phyloP scores from a whole-genome alignment of 169 alveolate species.

The Cytauxzoon felis region DNA sequence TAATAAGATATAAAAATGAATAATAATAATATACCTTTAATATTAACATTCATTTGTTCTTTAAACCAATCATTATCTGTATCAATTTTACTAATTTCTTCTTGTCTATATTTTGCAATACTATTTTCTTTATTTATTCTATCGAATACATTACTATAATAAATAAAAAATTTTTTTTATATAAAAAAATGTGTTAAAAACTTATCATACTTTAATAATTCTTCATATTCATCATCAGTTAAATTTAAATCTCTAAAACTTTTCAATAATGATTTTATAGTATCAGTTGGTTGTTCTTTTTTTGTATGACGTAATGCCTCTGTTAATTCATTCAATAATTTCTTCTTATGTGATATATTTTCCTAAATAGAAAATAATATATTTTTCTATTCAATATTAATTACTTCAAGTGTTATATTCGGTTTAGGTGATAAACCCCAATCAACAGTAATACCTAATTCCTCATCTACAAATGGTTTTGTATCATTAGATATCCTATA shows the following conservation, averaged over 20 bases:
- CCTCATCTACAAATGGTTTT: constrained; percentile 9
- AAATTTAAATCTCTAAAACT: constrained; percentile 32
- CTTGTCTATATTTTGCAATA: constrained; percentile 3
- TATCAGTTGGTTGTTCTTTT: constrained; percentile 32
- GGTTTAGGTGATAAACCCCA: constrained; percentile 15
- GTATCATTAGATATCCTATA: neutral
- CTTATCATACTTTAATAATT: constrained; percentile 22
- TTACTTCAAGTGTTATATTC: constrained; percentile 24
- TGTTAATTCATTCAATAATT: constrained; percentile 2
- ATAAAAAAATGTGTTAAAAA: no score
- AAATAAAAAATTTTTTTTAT: no score
- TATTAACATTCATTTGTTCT: neutral
- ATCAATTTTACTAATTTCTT: constrained; percentile 1
- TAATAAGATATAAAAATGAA: neutral
- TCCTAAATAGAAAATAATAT: neutral
- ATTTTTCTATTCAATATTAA: no score
- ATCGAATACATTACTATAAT: constrained; percentile 11
- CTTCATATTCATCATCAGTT: constrained; percentile 19
- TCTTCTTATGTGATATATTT: constrained; percentile 13
- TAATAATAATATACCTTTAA: no score
- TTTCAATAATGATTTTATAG: constrained; percentile 14
- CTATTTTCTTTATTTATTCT: constrained; percentile 8
- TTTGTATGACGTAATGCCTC: constrained; percentile 19
- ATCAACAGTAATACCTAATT: constrained; percentile 26
- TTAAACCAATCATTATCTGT: constrained; percentile 3